phyloP scores from a whole-genome alignment of 2,329 filamentous ascomycete species.

The Pseudofabraea citricarpa region DNA sequence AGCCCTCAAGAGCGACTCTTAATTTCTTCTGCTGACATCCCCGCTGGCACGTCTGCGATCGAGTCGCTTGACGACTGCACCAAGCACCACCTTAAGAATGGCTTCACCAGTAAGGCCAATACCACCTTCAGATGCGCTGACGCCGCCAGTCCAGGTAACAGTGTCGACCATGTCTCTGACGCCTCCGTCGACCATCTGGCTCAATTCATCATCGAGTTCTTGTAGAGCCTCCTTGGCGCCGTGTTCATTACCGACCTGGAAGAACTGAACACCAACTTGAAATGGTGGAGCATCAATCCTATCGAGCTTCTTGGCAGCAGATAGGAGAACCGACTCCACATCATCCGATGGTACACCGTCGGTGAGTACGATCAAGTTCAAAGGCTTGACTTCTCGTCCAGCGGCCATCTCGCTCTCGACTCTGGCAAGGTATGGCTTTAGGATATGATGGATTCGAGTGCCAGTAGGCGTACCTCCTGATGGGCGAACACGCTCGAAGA shows the following conservation, averaged over 20 bases:
- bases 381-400: constrained; percentile 56
- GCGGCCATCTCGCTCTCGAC: constrained; percentile 38
- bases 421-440: constrained; percentile 63
- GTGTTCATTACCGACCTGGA: constrained; percentile 78
- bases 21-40: constrained; percentile 18
- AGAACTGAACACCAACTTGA: constrained; percentile 93
- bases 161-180: constrained; percentile 91
- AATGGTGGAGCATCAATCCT: constrained; percentile 63
- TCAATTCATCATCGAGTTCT: constrained; percentile 71
- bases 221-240: constrained; percentile 60
- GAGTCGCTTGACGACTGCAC: constrained; percentile 64
- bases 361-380: constrained; percentile 92
- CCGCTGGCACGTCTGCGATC: constrained; percentile 42
- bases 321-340: constrained; percentile 64
- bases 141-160: constrained; percentile 60
- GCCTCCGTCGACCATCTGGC: constrained; percentile 44
- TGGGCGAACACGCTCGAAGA: constrained; percentile 68
- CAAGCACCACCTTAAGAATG: constrained; percentile 79
- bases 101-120: constrained; percentile 57
- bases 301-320: constrained; percentile 66
- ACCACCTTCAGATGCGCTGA: constrained; percentile 29
- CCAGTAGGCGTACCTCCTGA: constrained; percentile 70
- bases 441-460: constrained; percentile 62
- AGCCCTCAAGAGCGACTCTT: no score
- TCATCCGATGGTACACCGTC: constrained; percentile 82